phyloP scores from a whole-genome alignment of 371 early-diverging fungal species.

The Rhizopus microsporus region DNA sequence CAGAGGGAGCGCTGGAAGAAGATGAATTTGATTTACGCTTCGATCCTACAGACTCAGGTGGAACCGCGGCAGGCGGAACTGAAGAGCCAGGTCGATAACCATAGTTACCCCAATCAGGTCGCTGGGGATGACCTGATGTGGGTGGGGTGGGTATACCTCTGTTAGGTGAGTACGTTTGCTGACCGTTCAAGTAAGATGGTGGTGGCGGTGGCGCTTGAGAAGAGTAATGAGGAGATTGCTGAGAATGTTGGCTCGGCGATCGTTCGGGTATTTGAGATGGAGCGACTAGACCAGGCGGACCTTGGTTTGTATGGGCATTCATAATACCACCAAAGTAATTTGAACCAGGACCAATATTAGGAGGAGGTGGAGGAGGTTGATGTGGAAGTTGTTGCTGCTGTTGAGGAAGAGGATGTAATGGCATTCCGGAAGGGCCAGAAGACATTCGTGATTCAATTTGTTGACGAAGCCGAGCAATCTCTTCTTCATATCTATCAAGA shows the following conservation, averaged over 20 bases:
- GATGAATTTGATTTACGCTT: slow-evolving; percentile 13
- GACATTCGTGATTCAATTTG: slow-evolving; percentile 42
- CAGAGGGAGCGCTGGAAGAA: slow-evolving; percentile 5
- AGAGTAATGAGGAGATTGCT: slow-evolving; percentile 7
- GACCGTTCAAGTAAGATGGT: slow-evolving; percentile 21
- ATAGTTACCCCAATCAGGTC: slow-evolving; percentile 10
- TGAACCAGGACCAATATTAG: slow-evolving; percentile 53
- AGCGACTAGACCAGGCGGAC: slow-evolving; percentile 38
- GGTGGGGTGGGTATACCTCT: slow-evolving; percentile 32
- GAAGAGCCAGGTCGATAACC: slow-evolving; percentile 14
- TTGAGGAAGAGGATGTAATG: slow-evolving; percentile 22
- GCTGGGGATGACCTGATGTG: slow-evolving; percentile 24
- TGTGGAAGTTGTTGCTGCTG: slow-evolving; percentile 25
- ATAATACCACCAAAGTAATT: slow-evolving; percentile 54
- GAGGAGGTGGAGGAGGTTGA: slow-evolving; percentile 38
- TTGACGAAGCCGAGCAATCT: slow-evolving; percentile 49
- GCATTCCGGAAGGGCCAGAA: slow-evolving; percentile 24
- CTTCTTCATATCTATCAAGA: slow-evolving; percentile 47
- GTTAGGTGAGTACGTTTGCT: slow-evolving; percentile 14
- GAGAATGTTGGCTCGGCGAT: slow-evolving; percentile 22
- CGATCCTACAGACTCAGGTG: slow-evolving; percentile 7
- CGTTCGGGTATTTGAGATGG: slow-evolving; percentile 44
- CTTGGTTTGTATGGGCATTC: slow-evolving; percentile 38
- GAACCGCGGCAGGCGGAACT: slow-evolving; percentile 7
- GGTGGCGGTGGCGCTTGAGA: slow-evolving; percentile 8